These are phyloP conservation scores for Leccinum solheimii DNA, from an alignment of 1,284 basidiomycete genomes.

Conservation along the genomic window DNA sequence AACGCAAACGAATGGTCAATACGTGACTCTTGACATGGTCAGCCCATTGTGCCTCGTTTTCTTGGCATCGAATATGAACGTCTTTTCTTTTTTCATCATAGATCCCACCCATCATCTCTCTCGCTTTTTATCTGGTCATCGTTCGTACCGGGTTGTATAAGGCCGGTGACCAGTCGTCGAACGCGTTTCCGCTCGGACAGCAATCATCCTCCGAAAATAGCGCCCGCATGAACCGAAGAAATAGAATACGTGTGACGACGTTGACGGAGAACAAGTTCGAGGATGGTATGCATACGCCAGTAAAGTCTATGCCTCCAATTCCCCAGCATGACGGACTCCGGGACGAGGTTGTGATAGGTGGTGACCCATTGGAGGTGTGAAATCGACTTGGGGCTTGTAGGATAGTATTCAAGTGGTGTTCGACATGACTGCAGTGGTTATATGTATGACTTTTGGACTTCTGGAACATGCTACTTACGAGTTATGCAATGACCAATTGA, in stretches of 20 bases:
- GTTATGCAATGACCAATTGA: not conserved
- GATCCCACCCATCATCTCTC: not conserved
- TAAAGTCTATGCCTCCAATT: not conserved
- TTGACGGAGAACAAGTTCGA: not conserved
- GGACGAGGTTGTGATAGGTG: not conserved
- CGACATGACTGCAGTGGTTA: not conserved
- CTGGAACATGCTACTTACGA: not conserved
- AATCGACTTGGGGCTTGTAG: not conserved
- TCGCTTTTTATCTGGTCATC: not conserved
- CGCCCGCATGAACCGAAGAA: not conserved
- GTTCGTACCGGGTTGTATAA: not conserved
- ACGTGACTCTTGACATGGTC: constrained; percentile 2
- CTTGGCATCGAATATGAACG: not conserved
- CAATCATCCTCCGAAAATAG: not conserved
- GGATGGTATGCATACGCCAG: not conserved
- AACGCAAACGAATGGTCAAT: not conserved
- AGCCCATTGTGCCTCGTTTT: not conserved
- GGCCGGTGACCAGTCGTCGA: not conserved
- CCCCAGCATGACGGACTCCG: not conserved
- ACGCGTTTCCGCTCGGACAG: not conserved
- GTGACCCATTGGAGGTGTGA: not conserved
- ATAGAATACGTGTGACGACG: not conserved
- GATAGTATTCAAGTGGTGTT: not conserved
- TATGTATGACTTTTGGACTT: not conserved
- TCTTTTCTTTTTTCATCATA: not conserved